Base-by-base conservation (phyloP, 2,329 filamentous ascomycete species). In the Myriosclerotinia duriaeana region DNA sequence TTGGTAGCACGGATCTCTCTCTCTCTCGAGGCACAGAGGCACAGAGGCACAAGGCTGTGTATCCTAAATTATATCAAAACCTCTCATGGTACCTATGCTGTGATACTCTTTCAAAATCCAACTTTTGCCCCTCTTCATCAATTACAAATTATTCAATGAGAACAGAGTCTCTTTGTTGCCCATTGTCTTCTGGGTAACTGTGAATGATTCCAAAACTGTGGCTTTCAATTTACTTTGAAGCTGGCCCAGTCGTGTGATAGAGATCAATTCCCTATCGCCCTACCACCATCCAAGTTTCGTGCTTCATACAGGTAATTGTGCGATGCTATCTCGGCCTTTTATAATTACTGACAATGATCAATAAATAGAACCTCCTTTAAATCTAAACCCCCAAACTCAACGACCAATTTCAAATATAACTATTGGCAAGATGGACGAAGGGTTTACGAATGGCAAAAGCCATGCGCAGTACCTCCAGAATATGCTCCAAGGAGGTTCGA, bases 401-500 rank as follows among this genome's bases (percentile, higher is more conserved):
- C 36, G 7, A 26, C 60, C 61, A 46, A 22, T 64, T 42, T 44
- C 53, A 50, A 66, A 22, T 42, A 61, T 30, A 66, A 44, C 64
- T 17, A 61, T 55, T 62, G 26, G 38, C 54, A 52, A 63, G 22
- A 76, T 76, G 74, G 74, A 75, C 53, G 73, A 74, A 67, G 72
- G 66, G 64, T 70, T 69, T 62, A 65, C 70, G 30, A 76, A 74
- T 70, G 72, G 73, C 66, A 72, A 71, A 58, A 72, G 66, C 67
- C 73, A 75, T 68, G 68, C 69, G 53, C 73, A 74, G 61, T 70
- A 67, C 22, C 68, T 75, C 30, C 74, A 74, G 52, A 68, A 64
- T 59, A 66, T 73, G 30, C 65, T 74, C 17, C 69, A 71, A n/a
- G 72, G 70, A 36, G 60, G 66, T 34, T 68, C 67, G 22, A 83